A percentile compares a stretch with the other conserved stretches of the same genome.
Evolutionary conservation across 768 basidiomycete species (phyloP).

Genomic region (Cyclocybe cylindracea): DNA sequence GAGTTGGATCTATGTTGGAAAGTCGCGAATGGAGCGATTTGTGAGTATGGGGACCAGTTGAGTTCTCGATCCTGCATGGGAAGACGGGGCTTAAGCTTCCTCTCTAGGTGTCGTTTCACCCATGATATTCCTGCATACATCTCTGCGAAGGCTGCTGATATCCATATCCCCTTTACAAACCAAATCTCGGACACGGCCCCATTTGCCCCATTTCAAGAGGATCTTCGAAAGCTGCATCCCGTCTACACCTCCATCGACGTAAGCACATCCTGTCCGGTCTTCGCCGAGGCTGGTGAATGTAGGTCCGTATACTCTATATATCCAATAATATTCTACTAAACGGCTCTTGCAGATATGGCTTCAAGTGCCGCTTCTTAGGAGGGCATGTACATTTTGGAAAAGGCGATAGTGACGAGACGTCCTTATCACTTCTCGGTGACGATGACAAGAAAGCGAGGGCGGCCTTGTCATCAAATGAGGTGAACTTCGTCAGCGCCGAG

Average conservation of each 20-base stretch:
- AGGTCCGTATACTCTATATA: slow-evolving; percentile 33
- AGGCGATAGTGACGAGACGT: not conserved
- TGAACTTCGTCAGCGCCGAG: slow-evolving; percentile 66
- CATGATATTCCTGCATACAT: slow-evolving; percentile 83
- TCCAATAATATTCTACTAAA: not conserved
- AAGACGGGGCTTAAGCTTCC: not conserved
- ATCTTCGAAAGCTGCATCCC: slow-evolving; percentile 27
- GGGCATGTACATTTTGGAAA: slow-evolving; percentile 51
- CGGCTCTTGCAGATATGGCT: slow-evolving; percentile 56
- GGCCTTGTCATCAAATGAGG: slow-evolving; percentile 54
- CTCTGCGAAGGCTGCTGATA: slow-evolving; percentile 70
- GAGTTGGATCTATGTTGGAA: slow-evolving; percentile 83
- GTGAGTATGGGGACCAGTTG: slow-evolving; percentile 72
- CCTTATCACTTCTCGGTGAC: slow-evolving; percentile 48
- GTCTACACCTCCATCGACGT: slow-evolving; percentile 44
- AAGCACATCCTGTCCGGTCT: slow-evolving; percentile 64
- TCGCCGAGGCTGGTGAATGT: slow-evolving; percentile 71
- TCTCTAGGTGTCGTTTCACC: slow-evolving; percentile 70
- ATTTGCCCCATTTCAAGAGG: slow-evolving; percentile 40
- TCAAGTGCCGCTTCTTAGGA: slow-evolving; percentile 90
- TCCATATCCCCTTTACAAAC: slow-evolving; percentile 52
- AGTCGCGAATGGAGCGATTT: slow-evolving; percentile 67
- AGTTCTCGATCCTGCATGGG: slow-evolving; percentile 2
- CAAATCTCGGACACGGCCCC: slow-evolving; percentile 50
- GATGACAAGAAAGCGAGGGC: slow-evolving; percentile 56